A percentile compares a stretch with the other conserved stretches of the same genome.
phyloP scores from a whole-genome alignment of 345 rosid species.

The Trapa bicornis region DNA sequence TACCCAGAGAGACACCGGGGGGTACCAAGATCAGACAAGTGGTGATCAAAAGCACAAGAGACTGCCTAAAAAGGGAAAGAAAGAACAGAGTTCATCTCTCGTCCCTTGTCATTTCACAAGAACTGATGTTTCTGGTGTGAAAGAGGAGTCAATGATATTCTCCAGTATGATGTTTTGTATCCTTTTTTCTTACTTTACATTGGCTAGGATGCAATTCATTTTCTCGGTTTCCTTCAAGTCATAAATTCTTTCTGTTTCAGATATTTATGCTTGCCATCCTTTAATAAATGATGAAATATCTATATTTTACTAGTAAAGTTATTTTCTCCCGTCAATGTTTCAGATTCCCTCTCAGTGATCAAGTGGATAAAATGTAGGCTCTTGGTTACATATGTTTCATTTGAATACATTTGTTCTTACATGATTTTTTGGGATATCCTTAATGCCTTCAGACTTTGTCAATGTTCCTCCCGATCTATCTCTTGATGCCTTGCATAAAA shows the following conservation, averaged over 20 bases:
- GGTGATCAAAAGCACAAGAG: conserved; percentile 24
- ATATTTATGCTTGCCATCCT: neutral
- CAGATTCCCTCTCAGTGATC: neutral
- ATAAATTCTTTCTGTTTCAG: neutral
- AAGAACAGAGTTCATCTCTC: conserved; percentile 42
- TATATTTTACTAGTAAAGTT: neutral
- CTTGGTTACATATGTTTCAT: neutral
- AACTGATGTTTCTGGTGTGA: conserved; percentile 70
- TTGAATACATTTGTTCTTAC: neutral
- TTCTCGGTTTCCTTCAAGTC: neutral
- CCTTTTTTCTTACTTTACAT: conserved; percentile 25
- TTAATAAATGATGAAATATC: neutral
- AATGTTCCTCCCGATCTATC: conserved; percentile 53
- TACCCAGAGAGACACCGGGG: conserved; percentile 45
- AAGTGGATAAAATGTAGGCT: neutral
- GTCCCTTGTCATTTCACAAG: conserved; percentile 76
- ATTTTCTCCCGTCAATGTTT: neutral
- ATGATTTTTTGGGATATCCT: conserved; percentile 22
- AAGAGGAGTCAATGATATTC: conserved; percentile 70
- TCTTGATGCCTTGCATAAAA: conserved; percentile 67
- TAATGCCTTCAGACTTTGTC: conserved; percentile 57
- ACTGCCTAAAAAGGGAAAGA: conserved; percentile 41
- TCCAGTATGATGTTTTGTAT: conserved; percentile 81
- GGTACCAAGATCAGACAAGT: conserved; percentile 27
- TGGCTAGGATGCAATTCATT: neutral